These are phyloP conservation scores for Paspalum notatum DNA, from an alignment of 176 grass and related monocot genomes.

Conservation along the genomic window DNA sequence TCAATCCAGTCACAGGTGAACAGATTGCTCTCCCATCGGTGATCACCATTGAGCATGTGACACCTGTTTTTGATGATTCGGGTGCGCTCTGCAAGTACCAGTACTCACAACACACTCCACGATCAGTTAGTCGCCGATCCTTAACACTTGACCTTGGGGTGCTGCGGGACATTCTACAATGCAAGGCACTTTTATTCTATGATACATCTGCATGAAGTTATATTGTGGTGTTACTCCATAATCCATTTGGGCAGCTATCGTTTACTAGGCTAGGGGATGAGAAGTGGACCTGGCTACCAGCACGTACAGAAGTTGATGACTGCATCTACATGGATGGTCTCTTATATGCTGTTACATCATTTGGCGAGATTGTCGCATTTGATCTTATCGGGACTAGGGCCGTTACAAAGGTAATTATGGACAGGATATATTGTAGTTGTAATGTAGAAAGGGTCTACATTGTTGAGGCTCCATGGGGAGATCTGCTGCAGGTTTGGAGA, in stretches of 20 bases:
- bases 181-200: not conserved
- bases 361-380: not conserved
- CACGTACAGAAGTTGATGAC: not conserved
- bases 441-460: not conserved
- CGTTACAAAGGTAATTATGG: not conserved
- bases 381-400: not conserved
- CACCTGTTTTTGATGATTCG: not conserved
- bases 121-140: too few species aligned
- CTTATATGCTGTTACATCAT: not conserved
- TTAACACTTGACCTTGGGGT: too few species aligned
- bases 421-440: not conserved
- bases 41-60: not conserved
- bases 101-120: too few species aligned
- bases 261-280: not conserved
- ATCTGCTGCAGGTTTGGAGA: not conserved
- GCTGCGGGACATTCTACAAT: not conserved
- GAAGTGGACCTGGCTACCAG: not conserved
- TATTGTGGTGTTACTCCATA: not conserved
- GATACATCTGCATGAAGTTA: not conserved
- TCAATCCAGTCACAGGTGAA: not conserved
- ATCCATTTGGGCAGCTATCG: not conserved
- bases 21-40: not conserved
- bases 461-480: not conserved
- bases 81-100: too few species aligned
- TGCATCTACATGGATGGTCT: not conserved